A percentile compares a stretch with the other conserved stretches of the same genome.
Conservation (phyloP, 116 monocot species). For the Phalaenopsis hybrid region DNA sequence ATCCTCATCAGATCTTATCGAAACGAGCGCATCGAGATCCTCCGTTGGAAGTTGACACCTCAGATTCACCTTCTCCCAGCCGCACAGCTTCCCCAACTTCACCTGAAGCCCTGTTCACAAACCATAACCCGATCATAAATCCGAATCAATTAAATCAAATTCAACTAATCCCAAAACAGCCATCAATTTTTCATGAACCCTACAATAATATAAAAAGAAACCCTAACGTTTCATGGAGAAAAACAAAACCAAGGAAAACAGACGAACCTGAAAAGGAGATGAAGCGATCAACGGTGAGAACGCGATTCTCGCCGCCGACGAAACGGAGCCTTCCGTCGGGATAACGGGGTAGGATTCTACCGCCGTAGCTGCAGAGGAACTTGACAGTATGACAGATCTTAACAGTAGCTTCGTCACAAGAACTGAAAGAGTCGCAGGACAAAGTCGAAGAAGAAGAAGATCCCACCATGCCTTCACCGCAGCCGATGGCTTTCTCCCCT, state of each 20-base stretch:
- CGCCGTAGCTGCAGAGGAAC: conserved; percentile 75
- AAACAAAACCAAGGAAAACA: background rate
- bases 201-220: background rate
- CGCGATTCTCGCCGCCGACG: conserved; percentile 67
- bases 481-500: background rate
- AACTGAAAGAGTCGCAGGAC: conserved; percentile 31
- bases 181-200: background rate
- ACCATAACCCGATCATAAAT: conserved; percentile 1
- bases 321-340: conserved; percentile 63
- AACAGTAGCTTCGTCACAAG: conserved; percentile 25
- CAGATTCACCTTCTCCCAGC: conserved; percentile 35
- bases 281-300: conserved; percentile 64
- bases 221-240: background rate
- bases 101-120: conserved; percentile 36
- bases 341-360: conserved; percentile 55
- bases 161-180: background rate
- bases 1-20: conserved; percentile 73
- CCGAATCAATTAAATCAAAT: background rate
- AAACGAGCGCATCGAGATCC: conserved; percentile 80
- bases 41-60: conserved; percentile 82
- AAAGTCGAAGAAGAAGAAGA: conserved; percentile 33
- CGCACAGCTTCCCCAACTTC: conserved; percentile 65
- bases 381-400: conserved; percentile 24
- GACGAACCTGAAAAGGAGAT: conserved; percentile 43
- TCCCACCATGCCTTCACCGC: conserved; percentile 23